These are phyloP conservation scores for Trebouxiophyceae sp. DNA, from an alignment of 163 green algal species.

Conservation along the genomic window DNA sequence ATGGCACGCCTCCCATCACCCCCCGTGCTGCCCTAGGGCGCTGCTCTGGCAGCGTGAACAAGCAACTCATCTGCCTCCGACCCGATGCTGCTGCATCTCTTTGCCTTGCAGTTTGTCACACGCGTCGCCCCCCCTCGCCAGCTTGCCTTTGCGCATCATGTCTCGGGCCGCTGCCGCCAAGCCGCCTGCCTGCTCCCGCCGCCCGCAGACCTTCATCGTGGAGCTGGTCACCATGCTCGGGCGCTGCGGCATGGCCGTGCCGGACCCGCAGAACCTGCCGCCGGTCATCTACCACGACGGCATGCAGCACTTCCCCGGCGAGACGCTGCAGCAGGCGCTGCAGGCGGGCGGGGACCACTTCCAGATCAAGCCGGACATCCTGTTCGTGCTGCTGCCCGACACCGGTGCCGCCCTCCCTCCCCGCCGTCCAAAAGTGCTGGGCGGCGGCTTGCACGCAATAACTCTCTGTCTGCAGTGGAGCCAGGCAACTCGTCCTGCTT, in stretches of 20 bases:
- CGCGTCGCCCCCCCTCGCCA: too few species aligned
- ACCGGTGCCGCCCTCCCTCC: background rate
- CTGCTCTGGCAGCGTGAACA: too few species aligned
- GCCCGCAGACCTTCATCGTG: constrained; percentile 5
- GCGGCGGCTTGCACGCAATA: too few species aligned
- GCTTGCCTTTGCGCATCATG: too few species aligned
- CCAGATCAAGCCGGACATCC: background rate
- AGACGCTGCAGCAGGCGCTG: constrained; percentile 4
- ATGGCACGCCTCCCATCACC: too few species aligned
- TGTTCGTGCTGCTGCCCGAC: constrained; percentile 17
- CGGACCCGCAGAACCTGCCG: background rate
- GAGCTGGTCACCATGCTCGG: background rate
- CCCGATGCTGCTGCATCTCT: too few species aligned
- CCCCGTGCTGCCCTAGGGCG: too few species aligned
- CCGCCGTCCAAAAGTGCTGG: too few species aligned
- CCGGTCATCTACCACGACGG: background rate
- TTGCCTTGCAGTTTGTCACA: too few species aligned
- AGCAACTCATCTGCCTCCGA: too few species aligned
- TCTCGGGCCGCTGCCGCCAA: background rate
- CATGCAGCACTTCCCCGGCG: background rate
- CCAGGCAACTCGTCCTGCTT: too few species aligned
- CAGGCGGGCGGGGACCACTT: constrained; percentile 4
- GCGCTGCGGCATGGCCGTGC: background rate
- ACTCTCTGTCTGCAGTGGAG: too few species aligned
- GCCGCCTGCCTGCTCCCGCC: background rate